phyloP scores from a whole-genome alignment of 2,329 filamentous ascomycete species.

The Truncatella angustata region DNA sequence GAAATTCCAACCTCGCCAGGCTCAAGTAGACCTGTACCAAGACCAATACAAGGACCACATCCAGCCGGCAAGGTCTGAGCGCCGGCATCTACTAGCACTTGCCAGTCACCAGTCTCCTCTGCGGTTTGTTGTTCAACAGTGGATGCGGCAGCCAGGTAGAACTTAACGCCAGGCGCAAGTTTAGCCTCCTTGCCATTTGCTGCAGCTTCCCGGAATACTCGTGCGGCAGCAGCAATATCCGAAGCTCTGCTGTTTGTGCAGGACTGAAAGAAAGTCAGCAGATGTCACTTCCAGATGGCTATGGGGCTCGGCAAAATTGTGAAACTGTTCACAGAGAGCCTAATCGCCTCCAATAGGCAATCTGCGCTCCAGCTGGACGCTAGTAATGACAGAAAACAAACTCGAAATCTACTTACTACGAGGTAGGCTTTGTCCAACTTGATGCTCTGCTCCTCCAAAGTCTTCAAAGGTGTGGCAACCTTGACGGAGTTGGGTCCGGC shows the following conservation, averaged over 20 bases:
- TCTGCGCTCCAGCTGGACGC: too few species aligned
- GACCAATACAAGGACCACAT: constrained; percentile 84
- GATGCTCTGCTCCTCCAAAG: constrained; percentile 74
- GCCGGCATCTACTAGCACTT: constrained; percentile 77
- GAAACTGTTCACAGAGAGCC: too few species aligned
- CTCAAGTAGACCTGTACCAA: constrained; percentile 75
- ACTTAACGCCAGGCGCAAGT: constrained; percentile 72
- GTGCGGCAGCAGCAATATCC: constrained; percentile 78
- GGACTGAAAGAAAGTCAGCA: too few species aligned
- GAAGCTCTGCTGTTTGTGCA: constrained; percentile 86
- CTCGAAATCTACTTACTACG: too few species aligned
- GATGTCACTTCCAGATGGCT: too few species aligned
- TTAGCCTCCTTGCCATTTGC: constrained; percentile 62
- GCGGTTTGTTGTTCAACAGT: constrained; percentile 71
- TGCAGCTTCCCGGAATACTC: constrained; percentile 79
- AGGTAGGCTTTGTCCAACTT: constrained; percentile 81
- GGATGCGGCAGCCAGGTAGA: constrained; percentile 90
- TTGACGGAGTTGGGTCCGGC: constrained; percentile 91
- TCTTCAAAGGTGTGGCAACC: constrained; percentile 71
- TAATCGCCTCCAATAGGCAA: too few species aligned
- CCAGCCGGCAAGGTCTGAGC: constrained; percentile 68
- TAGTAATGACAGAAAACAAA: too few species aligned
- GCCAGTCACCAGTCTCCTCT: constrained; percentile 83
- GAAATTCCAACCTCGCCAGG: constrained; percentile 83
- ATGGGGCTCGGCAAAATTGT: too few species aligned